Evolutionary conservation across 2,329 filamentous ascomycete genomes (phyloP), one percentile per base, ranked within the genome.

Genomic region (Hypoxylon sp.): DNA sequence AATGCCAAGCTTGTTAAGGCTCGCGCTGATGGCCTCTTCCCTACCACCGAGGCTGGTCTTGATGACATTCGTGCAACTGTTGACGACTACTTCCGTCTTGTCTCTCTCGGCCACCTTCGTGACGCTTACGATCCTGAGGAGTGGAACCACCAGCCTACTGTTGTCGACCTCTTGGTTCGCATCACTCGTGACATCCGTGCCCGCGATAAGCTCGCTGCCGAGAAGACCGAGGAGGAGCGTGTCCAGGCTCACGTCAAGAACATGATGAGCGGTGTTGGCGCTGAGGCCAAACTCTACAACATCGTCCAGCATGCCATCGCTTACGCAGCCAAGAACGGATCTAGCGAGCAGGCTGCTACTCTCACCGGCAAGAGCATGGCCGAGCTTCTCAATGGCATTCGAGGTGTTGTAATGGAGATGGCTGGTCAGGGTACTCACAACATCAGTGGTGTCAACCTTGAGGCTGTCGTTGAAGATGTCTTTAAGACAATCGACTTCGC

Each of bases 281-380:
- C 69, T n/a, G 71, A 73, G 53, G 52, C 66, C 4, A 63, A 61
- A 32, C 61, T 72, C 7, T 74, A 75, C 58, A 54, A 61, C 7
- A 69, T 74, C 19, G 69, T 75, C 24, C 66, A 71, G 34, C 73
- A 76, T 30, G 74, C 74, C 0, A 53, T 74, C 1, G 49, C 65
- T 15, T 68, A 67, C 6, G 71, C 73, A 2, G 58, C 70, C 41
- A 62, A 85, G 59, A 56, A 85, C 72, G 51, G 85, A 75, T 62
- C 80, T 73, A 13, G 80, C 74, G 1, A 79, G 74, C 60, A 84
- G 60, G 65, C 77, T 78, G 78, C 84, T 80, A 56, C 30, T 19
- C 13, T 62, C 1, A 34, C 70, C 15, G 67, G 69, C 6, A 24
- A 69, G 48, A 65, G 43, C 1, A 67, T 67, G 19, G 20, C 47